These are phyloP conservation scores for Pichiaceae sp. DNA, from an alignment of 1,139 yeast genomes.

Conservation along the genomic window DNA sequence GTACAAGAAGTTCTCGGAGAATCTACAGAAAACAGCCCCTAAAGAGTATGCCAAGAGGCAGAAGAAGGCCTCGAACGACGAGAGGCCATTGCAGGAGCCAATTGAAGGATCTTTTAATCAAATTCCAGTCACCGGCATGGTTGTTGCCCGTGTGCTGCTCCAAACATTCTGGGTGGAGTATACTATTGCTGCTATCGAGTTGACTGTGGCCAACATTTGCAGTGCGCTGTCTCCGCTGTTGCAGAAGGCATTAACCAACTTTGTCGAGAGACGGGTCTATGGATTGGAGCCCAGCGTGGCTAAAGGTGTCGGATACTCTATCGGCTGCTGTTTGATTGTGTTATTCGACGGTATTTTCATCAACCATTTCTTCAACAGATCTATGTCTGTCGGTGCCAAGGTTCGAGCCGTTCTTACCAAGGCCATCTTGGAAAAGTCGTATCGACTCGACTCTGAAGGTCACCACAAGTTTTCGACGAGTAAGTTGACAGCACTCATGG, in stretches of 20 bases:
- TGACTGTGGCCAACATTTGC: conserved; percentile 26
- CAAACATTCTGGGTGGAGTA: conserved; percentile 29
- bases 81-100: conserved; percentile 10
- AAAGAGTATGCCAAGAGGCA: conserved; percentile 19
- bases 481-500: conserved; percentile 62
- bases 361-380: conserved; percentile 53
- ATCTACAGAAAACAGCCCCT: conserved; percentile 12
- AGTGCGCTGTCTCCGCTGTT: conserved; percentile 34
- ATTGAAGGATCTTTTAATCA: background rate
- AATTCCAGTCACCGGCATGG: background rate
- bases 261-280: conserved; percentile 28
- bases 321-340: conserved; percentile 43
- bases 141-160: conserved; percentile 19
- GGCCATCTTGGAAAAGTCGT: conserved; percentile 56
- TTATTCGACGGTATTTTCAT: conserved; percentile 41
- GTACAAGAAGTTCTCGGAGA: conserved; percentile 25
- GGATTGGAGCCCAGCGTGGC: conserved; percentile 27
- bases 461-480: conserved; percentile 57
- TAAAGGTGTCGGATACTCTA: conserved; percentile 51
- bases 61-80: background rate
- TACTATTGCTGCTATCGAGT: conserved; percentile 19
- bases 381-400: conserved; percentile 61
- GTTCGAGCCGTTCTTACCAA: conserved; percentile 57
- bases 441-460: conserved; percentile 50
- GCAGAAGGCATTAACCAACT: conserved; percentile 41